Evolutionary conservation across 768 basidiomycete species (phyloP), one percentile per base, ranked within the genome.

Genomic region (Gloeophyllum trabeum): DNA sequence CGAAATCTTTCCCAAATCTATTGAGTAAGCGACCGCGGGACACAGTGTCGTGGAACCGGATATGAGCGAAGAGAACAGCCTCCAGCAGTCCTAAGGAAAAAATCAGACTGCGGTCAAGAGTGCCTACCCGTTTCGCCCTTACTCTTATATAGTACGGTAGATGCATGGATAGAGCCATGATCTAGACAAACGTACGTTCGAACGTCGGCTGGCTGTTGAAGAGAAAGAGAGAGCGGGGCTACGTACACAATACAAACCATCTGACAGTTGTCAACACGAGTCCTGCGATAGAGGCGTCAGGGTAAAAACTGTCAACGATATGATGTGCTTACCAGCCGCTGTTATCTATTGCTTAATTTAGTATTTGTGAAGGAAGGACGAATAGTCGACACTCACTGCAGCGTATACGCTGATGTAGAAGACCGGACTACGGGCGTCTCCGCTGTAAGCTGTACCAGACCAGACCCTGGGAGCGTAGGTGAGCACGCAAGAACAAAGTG

Each of bases 21-120:
- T 92, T 89, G 26, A 92, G 60, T 6, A 87, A 63, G 2, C 90
- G 76, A 4, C 92, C 92, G 26, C 88, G 76, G 40, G 82, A 87
- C 2, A 88, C 75, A 0, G 91, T 96, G 53, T 96, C 92, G 51
- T 94, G 92, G 69, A 96, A 94, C 32, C 91, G 76, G 43, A 94
- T 80, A 36, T 88, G 76, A 5, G 91, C 87, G 52, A 92, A 92
- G 1, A 96, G 64, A 2, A 94, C 80, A 1, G 79, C 59, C 53
- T 93, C 83, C 21, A 93, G 63, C 28, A 93, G 68, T 25, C 67
- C 75, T 71, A 20, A 16, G 13, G 13, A 26, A 26, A 28, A 0
- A 12, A 26, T 45, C 7, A 47, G 43, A 35, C 14, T 50, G 20
- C 3, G 3, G 14, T 58, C 28, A 62, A 3, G 6, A 39, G 28